Base-by-base conservation (phyloP, 2,329 filamentous ascomycete species). In the Endoconidiophora laricicola region DNA sequence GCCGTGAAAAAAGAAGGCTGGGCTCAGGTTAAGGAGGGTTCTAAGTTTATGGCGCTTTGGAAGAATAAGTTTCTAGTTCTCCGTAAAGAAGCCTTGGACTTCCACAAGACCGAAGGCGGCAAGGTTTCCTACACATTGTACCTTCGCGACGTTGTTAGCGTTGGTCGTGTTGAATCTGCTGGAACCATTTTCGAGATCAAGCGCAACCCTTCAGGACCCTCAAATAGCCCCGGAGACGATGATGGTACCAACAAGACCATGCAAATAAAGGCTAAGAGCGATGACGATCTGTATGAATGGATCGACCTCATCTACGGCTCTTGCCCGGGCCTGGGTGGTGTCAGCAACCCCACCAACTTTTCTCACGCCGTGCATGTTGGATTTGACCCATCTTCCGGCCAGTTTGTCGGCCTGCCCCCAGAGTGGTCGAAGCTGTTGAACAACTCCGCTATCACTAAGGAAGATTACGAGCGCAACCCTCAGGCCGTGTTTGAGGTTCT, bases 311-410 rank as follows among this genome's bases (percentile, higher is more conserved):
- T 98, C 57, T 96, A 96, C 63, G 87, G 90, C 58, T 83, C 90
- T 56, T 96, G 90, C 64, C 91, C 91, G 16, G 90, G 86, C 55
- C 94, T 96, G 86, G 88, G 91, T 54, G 91, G 91, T 58, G 91
- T 98, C 51, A 95, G 90, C 67, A 95, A 96, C 65, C 91, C 91
- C 4, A 96, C 91, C 56, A 95, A 96, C 69, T 98, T 98, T 69
- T 87, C 84, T 22, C 91, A 98, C 63, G 83, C 88, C 44, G 88
- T 98, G 22, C 91, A 98, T 63, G 91, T 98, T 57, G 91, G 91
- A 54, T 98, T 96, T 61, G 91, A 98, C 62, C 87, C 90, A 23
- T 82, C 87, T 59, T 94, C 86, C 2, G 91, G 91, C 56, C 87
- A 91, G 57, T 98, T 98, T 60, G 86, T 94, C 44, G 91, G 91